Conservation (phyloP, 371 early-diverging fungal species). For the Mortierella sp. region DNA sequence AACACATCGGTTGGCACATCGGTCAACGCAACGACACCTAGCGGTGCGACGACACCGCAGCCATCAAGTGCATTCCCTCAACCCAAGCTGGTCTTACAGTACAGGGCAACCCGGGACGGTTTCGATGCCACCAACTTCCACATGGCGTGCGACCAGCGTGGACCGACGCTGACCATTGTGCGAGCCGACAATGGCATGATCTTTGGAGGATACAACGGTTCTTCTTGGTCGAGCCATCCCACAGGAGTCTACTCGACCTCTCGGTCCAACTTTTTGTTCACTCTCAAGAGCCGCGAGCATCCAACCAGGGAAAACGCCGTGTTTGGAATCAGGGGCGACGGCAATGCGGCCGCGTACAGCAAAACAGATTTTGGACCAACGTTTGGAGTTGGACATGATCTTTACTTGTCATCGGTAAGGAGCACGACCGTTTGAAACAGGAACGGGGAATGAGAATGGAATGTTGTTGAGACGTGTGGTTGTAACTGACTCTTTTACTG, state of each 20-base stretch:
- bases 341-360: constrained; percentile 39
- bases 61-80: neutral
- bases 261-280: constrained; percentile 35
- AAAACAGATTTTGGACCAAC: constrained; percentile 46
- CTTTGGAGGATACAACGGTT: constrained; percentile 46
- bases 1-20: neutral
- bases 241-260: constrained; percentile 49
- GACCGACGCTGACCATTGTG: constrained; percentile 42
- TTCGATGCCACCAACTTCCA: constrained; percentile 48
- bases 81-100: constrained; percentile 33
- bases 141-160: constrained; percentile 47
- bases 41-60: neutral
- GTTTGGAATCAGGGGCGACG: constrained; percentile 38
- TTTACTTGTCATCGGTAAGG: constrained; percentile 40
- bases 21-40: constrained; percentile 2
- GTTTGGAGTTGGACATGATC: constrained; percentile 47
- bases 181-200: constrained; percentile 34
- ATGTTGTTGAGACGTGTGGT: too few relatives aligned
- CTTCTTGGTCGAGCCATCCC: constrained; percentile 47
- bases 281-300: constrained; percentile 27
- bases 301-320: constrained; percentile 22
- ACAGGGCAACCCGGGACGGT: constrained; percentile 45
- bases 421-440: neutral
- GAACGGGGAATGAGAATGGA: neutral
- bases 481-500: too few relatives aligned